Conservation (phyloP, 306 rosid species). For the Sesbania bispinosa region DNA sequence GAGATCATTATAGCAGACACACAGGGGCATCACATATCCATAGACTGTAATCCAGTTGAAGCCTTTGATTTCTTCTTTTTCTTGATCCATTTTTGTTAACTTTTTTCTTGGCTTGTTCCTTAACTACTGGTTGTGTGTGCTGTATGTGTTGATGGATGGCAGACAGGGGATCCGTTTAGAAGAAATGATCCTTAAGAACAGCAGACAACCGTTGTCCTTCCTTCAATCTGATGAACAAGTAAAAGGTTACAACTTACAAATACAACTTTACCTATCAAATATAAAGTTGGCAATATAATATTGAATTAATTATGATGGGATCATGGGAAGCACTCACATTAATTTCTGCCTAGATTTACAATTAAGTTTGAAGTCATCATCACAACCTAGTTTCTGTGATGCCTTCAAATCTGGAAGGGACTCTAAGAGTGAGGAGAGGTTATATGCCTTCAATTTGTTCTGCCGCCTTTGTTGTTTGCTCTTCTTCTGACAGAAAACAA, state of each 20-base stretch:
- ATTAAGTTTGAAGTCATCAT: too few relatives aligned
- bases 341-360: too few relatives aligned
- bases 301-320: too few relatives aligned
- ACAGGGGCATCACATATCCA: conserved; percentile 44
- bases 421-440: too few relatives aligned
- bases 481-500: conserved; percentile 30
- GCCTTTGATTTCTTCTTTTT: conserved; percentile 62
- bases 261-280: neutral
- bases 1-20: conserved; percentile 7
- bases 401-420: too few relatives aligned
- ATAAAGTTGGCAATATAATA: conserved; percentile 2
- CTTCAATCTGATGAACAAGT: conserved; percentile 50
- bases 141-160: conserved; percentile 56
- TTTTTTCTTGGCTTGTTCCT: conserved; percentile 55
- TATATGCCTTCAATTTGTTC: conserved; percentile 65
- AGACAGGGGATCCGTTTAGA: conserved; percentile 53
- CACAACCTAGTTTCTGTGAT: too few relatives aligned
- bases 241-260: conserved; percentile 15
- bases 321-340: conserved; percentile 43
- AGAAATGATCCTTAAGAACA: conserved; percentile 52
- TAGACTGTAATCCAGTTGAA: conserved; percentile 37
- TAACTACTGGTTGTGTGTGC: conserved; percentile 55
- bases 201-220: conserved; percentile 51
- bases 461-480: conserved; percentile 54
- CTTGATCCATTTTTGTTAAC: conserved; percentile 58